Conservation (phyloP, 1,139 yeast species). For the Yamadazyma sp. region DNA sequence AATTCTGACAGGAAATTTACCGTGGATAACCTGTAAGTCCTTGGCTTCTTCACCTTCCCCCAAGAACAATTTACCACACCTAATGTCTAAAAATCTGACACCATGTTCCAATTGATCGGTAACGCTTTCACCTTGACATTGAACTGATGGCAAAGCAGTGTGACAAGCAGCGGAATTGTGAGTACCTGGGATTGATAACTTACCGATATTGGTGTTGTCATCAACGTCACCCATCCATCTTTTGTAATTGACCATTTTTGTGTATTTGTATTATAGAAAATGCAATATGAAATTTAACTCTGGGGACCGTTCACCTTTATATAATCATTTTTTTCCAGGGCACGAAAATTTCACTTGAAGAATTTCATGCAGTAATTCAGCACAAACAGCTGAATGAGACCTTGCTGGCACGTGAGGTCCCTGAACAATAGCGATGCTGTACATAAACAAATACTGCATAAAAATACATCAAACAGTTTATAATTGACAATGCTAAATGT, state of each 20-base stretch:
- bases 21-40: slow-evolving; percentile 70
- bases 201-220: slow-evolving; percentile 52
- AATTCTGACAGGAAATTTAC: slow-evolving; percentile 70
- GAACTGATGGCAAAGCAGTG: slow-evolving; percentile 74
- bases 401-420: too few species aligned
- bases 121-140: slow-evolving; percentile 68
- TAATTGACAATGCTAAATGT: slow-evolving; percentile 2
- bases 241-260: slow-evolving; percentile 40
- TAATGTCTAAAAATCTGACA: slow-evolving; percentile 69
- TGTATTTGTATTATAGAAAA: background rate
- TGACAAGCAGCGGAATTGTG: slow-evolving; percentile 79
- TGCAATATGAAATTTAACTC: background rate
- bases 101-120: slow-evolving; percentile 68
- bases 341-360: background rate
- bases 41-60: slow-evolving; percentile 48
- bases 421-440: too few species aligned
- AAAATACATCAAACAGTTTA: too few species aligned
- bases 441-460: too few species aligned
- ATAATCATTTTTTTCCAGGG: background rate
- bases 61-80: slow-evolving; percentile 61
- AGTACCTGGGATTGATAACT: slow-evolving; percentile 73
- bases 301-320: background rate
- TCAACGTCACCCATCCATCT: slow-evolving; percentile 57
- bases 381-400: background rate
- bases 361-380: background rate